A percentile compares a stretch with the other conserved stretches of the same genome.
These are phyloP conservation scores for Jaltomata sinuosa DNA, from an alignment of 257 asterid species.

Conservation along the genomic window DNA sequence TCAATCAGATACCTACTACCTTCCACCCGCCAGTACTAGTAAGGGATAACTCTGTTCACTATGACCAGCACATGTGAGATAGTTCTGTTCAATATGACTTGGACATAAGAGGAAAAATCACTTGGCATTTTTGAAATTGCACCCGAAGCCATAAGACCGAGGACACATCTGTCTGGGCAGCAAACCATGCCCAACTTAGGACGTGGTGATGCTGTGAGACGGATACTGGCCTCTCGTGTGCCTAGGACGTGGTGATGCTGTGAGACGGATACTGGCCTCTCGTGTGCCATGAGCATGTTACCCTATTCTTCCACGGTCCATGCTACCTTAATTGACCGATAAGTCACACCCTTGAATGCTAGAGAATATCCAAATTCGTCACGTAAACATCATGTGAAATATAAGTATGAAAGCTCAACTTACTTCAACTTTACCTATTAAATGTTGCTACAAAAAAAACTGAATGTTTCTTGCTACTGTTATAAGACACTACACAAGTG, in stretches of 20 bases:
- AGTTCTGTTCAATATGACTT: not conserved
- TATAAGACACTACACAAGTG: not conserved
- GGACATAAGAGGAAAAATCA: too few species aligned
- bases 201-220: not conserved
- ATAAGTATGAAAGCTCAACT: not conserved
- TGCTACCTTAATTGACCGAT: not conserved
- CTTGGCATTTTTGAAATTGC: too few species aligned
- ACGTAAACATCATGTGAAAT: not conserved
- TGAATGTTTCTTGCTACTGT: not conserved
- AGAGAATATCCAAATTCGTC: not conserved
- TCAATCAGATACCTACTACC: not conserved
- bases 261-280: not conserved
- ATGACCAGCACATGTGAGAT: not conserved
- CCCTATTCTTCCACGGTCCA: not conserved
- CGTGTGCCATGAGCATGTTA: not conserved
- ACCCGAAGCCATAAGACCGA: not conserved
- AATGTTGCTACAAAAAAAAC: slow-evolving; percentile 4
- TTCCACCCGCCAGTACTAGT: not conserved
- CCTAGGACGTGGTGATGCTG: not conserved
- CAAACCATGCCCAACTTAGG: not conserved
- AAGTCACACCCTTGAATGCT: not conserved
- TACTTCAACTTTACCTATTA: not conserved
- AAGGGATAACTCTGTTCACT: not conserved
- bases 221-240: not conserved
- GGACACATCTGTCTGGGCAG: not conserved